phyloP scores from a whole-genome alignment of 2,329 filamentous ascomycete genomes.

The Penicillium fuscoglaucum region DNA sequence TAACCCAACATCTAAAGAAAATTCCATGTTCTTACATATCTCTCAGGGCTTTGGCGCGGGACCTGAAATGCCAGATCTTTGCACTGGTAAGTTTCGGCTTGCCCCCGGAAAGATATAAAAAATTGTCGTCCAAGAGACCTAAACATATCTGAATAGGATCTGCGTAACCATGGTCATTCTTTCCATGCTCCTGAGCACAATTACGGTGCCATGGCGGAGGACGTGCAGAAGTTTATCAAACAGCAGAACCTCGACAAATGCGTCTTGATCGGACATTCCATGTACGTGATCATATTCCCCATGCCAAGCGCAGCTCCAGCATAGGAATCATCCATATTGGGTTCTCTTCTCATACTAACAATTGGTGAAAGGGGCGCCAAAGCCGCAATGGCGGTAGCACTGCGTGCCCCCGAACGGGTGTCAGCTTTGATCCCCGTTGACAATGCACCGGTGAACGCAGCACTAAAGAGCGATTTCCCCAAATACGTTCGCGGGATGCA shows the following conservation, averaged over 20 bases:
- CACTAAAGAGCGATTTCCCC: conserved; percentile 71
- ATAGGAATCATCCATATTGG: neutral
- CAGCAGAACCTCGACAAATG: conserved; percentile 68
- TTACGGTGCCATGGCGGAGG: conserved; percentile 78
- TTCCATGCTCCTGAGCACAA: conserved; percentile 75
- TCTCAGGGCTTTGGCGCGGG: conserved; percentile 68
- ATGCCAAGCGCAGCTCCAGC: neutral
- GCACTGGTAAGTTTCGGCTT: conserved; percentile 61
- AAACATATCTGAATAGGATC: conserved; percentile 58
- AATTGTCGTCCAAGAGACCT: neutral
- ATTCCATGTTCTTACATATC: neutral
- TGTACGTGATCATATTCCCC: conserved; percentile 55
- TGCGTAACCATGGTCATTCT: conserved; percentile 90
- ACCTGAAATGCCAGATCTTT: conserved; percentile 78
- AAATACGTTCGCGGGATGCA: conserved; percentile 84
- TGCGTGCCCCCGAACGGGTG: conserved; percentile 67
- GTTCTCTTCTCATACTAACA: conserved; percentile 1
- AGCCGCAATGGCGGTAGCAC: conserved; percentile 81
- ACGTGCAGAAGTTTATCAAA: conserved; percentile 75
- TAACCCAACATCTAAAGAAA: too few species aligned
- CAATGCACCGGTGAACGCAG: conserved; percentile 84
- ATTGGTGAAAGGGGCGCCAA: conserved; percentile 71
- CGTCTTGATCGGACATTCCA: conserved; percentile 89
- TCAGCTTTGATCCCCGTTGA: conserved; percentile 78
- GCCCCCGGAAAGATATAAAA: neutral